Base-by-base conservation (phyloP, 306 rosid genomes). In the Citrullus colocynthis region DNA sequence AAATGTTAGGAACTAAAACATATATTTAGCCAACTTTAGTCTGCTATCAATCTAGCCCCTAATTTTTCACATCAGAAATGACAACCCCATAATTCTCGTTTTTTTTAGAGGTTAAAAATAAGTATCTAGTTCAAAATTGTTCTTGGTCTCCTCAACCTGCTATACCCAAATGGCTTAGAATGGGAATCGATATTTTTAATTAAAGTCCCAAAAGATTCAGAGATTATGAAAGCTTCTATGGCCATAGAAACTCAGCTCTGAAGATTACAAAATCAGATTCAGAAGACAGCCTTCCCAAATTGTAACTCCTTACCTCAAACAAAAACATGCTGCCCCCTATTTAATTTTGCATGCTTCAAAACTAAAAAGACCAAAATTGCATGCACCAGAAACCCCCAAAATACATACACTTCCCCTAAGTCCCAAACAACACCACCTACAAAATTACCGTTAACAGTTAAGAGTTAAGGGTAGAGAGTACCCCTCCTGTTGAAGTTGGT, bases 381-480 rank as follows among this genome's bases (percentile, higher is more conserved):
- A 73, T 73, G 77, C 77, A 51, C 7, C 30, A 76, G 9, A 76
- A 58, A 4, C 67, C 32, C 79, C 51, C 55, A 57, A 55, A 70
- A 20, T 73, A 73, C 62, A 73, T 73, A 30, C 61, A 52, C 30
- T 28, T 52, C 32, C 60, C 28, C 45, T 10, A 9, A 28, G 14
- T 45, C 58, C 76, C 57, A 72, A 72, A 72, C 10, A 21, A 9
- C 74, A 67, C 32, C 17, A 44, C 44, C 61, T 52, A 28, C 16
- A 52, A 16, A 9, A 32, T 48, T 72, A 48, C 12, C 1, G 62
- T 56, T 66, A 69, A 24, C 39, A 37, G 56, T 83, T 79, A 96
- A 48, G 93, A 87, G 81, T 87, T 89, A 7, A 96, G 97, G 41
- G 97, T 87, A 60, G 99, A 91, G 39, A 96, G 99, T 92, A 95